Conservation (phyloP, 805 yeast species). For the Candida palmyrensis region DNA sequence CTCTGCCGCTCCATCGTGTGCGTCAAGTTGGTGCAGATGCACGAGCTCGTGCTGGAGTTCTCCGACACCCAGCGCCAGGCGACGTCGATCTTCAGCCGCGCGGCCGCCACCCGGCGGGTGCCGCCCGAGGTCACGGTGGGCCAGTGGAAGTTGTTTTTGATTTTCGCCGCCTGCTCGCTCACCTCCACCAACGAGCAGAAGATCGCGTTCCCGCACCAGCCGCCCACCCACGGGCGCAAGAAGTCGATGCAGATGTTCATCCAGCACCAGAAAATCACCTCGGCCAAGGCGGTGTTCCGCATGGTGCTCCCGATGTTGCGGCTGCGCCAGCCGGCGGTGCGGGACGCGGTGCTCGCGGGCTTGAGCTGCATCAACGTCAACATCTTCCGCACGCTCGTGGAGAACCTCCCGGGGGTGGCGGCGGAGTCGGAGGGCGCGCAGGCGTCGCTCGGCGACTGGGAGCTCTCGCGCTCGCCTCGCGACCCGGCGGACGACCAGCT, state of each 20-base stretch:
- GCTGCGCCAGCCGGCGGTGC: constrained; percentile 60
- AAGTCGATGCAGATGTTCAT: constrained; percentile 75
- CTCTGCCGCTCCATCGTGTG: constrained; percentile 88
- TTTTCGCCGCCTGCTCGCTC: constrained; percentile 87
- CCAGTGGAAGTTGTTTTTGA: constrained; percentile 85
- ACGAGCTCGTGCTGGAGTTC: constrained; percentile 57
- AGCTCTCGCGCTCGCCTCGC: constrained; percentile 27
- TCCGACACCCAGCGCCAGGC: constrained; percentile 40
- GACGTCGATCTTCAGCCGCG: constrained; percentile 31
- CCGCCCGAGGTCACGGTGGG: constrained; percentile 71
- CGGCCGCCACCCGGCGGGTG: constrained; percentile 14
- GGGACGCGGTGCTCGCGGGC: constrained; percentile 88
- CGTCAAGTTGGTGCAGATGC: constrained; percentile 79
- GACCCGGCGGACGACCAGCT: constrained; percentile 38
- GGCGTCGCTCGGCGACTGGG: constrained; percentile 48
- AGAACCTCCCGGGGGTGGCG: constrained; percentile 69
- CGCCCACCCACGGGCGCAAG: constrained; percentile 67
- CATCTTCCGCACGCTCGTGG: constrained; percentile 76
- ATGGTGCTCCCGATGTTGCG: constrained; percentile 80
- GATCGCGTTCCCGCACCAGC: constrained; percentile 44
- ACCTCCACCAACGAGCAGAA: constrained; percentile 88
- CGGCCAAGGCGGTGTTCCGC: constrained; percentile 83
- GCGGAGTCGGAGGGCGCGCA: too few relatives aligned
- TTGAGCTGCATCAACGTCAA: constrained; percentile 86
- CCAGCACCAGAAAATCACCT: constrained; percentile 87